Percentiles rank a stretch among this genome's conserved stretches.
Conservation (phyloP, 2,329 filamentous ascomycete genomes). For the Gaeumannomyces sp. region DNA sequence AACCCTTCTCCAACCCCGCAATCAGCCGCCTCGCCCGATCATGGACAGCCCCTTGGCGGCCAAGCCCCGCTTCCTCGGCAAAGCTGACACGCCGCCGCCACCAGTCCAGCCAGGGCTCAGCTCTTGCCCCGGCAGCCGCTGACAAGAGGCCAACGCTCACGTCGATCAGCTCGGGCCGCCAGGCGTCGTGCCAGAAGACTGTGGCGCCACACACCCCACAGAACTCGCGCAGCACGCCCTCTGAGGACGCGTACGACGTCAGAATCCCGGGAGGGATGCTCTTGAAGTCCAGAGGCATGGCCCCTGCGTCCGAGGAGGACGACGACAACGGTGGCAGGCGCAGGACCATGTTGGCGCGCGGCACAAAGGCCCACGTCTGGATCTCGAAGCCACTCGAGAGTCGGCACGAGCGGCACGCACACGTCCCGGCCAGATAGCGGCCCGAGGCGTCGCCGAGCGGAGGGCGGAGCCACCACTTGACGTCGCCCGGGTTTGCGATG, state of each 20-base stretch:
- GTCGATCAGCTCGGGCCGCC: constrained; percentile 51
- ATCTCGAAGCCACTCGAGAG: constrained; percentile 55
- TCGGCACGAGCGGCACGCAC: constrained; percentile 57
- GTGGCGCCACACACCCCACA: constrained; percentile 58
- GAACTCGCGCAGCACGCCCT: constrained; percentile 52
- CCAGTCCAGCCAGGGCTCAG: constrained; percentile 58
- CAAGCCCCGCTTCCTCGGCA: constrained; percentile 40
- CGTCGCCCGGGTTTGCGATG: constrained; percentile 37
- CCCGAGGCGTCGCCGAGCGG: neutral
- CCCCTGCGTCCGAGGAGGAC: neutral
- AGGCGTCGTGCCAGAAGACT: constrained; percentile 54
- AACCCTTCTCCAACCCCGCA: constrained; percentile 20
- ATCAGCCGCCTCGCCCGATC: constrained; percentile 24
- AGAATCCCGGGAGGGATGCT: constrained; percentile 30
- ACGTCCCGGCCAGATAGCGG: constrained; percentile 51
- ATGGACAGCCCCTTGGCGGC: constrained; percentile 22
- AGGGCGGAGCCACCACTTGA: constrained; percentile 55
- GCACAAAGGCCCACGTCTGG: constrained; percentile 61
- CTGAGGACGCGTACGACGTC: constrained; percentile 47
- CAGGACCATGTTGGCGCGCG: constrained; percentile 49
- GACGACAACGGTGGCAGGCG: constrained; percentile 25
- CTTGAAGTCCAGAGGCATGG: constrained; percentile 27
- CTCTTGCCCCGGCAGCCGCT: constrained; percentile 23
- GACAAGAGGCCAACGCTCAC: constrained; percentile 54
- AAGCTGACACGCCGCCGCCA: constrained; percentile 52